These are phyloP conservation scores for Lecanicillium sp. DNA, from an alignment of 2,329 filamentous ascomycete species.

Conservation along the genomic window DNA sequence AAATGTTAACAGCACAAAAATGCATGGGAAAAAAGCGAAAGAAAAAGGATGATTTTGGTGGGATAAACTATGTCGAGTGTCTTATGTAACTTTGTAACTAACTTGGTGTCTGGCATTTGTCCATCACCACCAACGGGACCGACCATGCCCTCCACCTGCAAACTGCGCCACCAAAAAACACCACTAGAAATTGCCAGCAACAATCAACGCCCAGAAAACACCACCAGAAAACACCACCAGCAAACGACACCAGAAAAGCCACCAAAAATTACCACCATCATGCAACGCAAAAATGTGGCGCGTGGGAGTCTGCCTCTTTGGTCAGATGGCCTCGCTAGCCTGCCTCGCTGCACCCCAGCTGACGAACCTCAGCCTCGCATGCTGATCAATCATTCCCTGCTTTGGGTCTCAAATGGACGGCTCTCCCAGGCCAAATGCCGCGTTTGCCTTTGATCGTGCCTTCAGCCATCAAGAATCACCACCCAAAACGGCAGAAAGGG, in stretches of 20 bases:
- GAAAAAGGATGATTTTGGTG: not conserved
- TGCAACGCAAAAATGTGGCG: not conserved
- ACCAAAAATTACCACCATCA: not conserved
- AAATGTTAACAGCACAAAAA: not conserved
- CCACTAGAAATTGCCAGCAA: too few species aligned
- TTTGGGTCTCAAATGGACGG: not conserved
- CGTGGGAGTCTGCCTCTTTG: conserved; percentile 11
- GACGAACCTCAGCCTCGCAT: conserved; percentile 11
- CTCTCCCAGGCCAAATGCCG: not conserved
- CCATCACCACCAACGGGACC: conserved; percentile 1
- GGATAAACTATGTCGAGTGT: too few species aligned
- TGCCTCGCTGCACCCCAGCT: not conserved
- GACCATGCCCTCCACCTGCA: not conserved
- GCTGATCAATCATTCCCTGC: conserved; percentile 6
- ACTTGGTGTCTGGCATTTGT: conserved; percentile 3
- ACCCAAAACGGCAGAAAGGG: too few species aligned
- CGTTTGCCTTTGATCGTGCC: too few species aligned
- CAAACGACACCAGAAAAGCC: not conserved
- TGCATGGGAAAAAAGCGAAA: not conserved
- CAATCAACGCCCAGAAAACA: not conserved
- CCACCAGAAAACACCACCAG: not conserved
- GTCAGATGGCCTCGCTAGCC: conserved; percentile 10
- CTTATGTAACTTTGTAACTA: too few species aligned
- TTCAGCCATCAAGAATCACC: too few species aligned
- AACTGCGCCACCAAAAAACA: not conserved